Percentiles rank a stretch among this genome's conserved stretches.
Evolutionary conservation across 768 basidiomycete genomes (phyloP).

Genomic region (Lentinula detonsa): DNA sequence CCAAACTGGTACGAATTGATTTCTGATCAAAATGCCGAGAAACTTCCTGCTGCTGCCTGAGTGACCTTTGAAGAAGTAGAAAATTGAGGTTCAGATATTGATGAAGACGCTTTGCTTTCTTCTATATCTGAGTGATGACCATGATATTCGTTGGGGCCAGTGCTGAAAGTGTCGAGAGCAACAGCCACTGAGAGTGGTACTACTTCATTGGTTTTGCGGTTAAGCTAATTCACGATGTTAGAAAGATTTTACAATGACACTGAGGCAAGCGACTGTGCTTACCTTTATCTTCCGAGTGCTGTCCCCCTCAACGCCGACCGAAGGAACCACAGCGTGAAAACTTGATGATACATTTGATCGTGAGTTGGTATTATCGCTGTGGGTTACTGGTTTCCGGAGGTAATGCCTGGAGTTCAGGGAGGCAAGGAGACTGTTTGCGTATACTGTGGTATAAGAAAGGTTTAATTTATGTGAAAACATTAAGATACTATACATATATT

Average conservation of each 20-base stretch:
- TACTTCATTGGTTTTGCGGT: not conserved
- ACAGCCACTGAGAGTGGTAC: not conserved
- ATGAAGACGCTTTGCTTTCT: no score
- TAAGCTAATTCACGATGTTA: not conserved
- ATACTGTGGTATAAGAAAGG: constrained; percentile 22
- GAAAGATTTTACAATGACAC: no score
- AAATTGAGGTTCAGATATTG: no score
- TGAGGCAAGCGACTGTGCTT: no score
- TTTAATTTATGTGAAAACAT: not conserved
- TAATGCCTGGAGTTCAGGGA: constrained; percentile 31
- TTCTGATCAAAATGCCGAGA: no score
- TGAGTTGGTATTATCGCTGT: not conserved
- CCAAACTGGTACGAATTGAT: no score
- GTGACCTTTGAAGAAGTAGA: no score
- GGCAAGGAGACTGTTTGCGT: constrained; percentile 40
- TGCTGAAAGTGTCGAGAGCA: not conserved
- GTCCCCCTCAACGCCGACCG: not conserved
- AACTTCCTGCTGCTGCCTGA: no score
- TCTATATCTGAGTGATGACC: no score
- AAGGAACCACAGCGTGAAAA: not conserved
- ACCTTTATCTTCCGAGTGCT: no score
- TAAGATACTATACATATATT: no score
- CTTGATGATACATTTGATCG: not conserved
- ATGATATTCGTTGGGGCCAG: no score
- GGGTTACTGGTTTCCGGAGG: constrained; percentile 17